Percentiles rank a stretch among this genome's conserved stretches.
These are phyloP conservation scores for Myxozyma mucilagina DNA, from an alignment of 805 yeast species.

Conservation along the genomic window DNA sequence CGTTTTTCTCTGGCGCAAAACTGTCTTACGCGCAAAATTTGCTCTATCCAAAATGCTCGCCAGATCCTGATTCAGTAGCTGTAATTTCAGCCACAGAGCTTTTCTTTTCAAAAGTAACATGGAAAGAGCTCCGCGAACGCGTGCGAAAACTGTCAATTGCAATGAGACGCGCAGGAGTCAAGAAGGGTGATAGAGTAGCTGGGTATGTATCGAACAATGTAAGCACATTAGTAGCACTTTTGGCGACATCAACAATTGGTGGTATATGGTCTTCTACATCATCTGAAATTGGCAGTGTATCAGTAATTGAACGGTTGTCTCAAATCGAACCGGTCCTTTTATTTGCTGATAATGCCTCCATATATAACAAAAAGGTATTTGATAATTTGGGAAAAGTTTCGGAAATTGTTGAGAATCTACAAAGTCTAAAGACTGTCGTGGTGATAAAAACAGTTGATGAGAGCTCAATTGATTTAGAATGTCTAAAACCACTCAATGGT, in stretches of 20 bases:
- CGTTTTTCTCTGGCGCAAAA: slow-evolving; percentile 31
- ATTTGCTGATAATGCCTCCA: slow-evolving; percentile 31
- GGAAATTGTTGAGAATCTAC: slow-evolving; percentile 22
- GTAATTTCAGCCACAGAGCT: slow-evolving; percentile 33
- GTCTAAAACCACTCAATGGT: slow-evolving; percentile 15
- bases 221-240: slow-evolving; percentile 28
- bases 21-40: slow-evolving; percentile 34
- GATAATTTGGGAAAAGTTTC: slow-evolving; percentile 27
- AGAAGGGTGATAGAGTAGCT: slow-evolving; percentile 32
- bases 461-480: slow-evolving; percentile 10
- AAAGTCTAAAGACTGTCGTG: slow-evolving; percentile 22
- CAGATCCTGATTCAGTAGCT: slow-evolving; percentile 26
- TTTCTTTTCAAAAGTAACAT: slow-evolving; percentile 13
- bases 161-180: slow-evolving; percentile 25
- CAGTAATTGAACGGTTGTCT: slow-evolving; percentile 32
- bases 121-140: slow-evolving; percentile 31
- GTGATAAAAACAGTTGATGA: slow-evolving; percentile 9
- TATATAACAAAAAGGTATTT: slow-evolving; percentile 32
- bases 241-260: slow-evolving; percentile 34
- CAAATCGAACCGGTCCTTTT: slow-evolving; percentile 33
- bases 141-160: slow-evolving; percentile 27
- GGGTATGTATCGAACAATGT: slow-evolving; percentile 34
- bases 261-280: slow-evolving; percentile 35
- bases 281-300: slow-evolving; percentile 32
- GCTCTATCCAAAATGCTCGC: slow-evolving; percentile 28